Conservation (phyloP, 257 asterid species). For the Lithospermum erythrorhizon region DNA sequence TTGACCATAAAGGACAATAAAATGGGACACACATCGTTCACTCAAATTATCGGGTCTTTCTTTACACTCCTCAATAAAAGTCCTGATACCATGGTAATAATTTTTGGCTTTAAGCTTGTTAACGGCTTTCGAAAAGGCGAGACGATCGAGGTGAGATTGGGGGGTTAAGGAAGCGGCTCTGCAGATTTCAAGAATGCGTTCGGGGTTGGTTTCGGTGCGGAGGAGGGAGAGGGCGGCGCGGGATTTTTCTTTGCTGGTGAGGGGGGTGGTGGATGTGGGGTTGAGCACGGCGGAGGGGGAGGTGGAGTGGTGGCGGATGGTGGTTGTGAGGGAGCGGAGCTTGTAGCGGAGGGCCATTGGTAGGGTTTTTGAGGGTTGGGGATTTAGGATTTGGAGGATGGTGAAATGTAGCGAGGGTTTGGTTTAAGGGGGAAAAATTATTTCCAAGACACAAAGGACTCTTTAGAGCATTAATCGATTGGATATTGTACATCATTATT, state of each 20-base stretch:
- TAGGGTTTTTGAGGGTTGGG: constrained; percentile 1
- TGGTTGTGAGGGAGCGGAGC: constrained; percentile 23
- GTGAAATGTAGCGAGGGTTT: not conserved
- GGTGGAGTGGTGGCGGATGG: constrained; percentile 25
- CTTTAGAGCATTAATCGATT: too few relatives aligned
- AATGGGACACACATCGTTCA: constrained; percentile 43
- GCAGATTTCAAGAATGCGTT: constrained; percentile 67
- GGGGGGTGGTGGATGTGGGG: constrained; percentile 30
- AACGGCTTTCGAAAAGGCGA: constrained; percentile 51
- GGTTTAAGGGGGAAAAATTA: too few relatives aligned
- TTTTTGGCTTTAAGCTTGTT: constrained; percentile 39
- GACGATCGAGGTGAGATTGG: constrained; percentile 55
- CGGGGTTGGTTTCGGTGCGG: constrained; percentile 64
- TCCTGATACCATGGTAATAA: constrained; percentile 39
- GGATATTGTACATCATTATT: too few relatives aligned
- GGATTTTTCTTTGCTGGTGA: constrained; percentile 42
- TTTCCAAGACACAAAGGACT: too few relatives aligned
- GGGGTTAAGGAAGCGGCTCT: constrained; percentile 66
- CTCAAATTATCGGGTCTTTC: constrained; percentile 26
- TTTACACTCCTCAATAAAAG: constrained; percentile 40
- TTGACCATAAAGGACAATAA: constrained; percentile 60
- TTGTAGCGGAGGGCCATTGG: constrained; percentile 46
- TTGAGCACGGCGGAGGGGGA: constrained; percentile 35
- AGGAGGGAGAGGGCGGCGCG: constrained; percentile 61
- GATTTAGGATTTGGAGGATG: constrained; percentile 7